Evolutionary conservation across 441 rosid genomes (phyloP), one percentile per base, ranked within the genome.

Genomic region (Populus hybrid): DNA sequence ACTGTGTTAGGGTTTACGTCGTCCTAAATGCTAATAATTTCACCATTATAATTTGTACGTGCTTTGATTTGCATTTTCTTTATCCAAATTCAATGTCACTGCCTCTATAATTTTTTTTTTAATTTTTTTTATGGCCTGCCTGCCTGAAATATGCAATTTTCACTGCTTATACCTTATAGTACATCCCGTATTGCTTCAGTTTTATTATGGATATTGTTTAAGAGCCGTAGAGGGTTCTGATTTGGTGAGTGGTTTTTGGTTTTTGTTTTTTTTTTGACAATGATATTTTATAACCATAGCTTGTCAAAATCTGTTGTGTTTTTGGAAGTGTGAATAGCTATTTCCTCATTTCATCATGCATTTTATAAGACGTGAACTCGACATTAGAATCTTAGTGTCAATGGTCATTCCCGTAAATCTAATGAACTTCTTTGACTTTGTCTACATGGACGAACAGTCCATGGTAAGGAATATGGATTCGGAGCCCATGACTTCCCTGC

Each of bases 401-500:
- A 54, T 59, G 24, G 61, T 26, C 57, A 9, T 70, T 40, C 24
- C 36, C 50, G 64, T 76, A 34, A n/a, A 18, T 21, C 28, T 73
- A 42, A 38, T 69, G 30, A 66, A 6, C 65, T 69, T 21, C 66
- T 61, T 65, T 71, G 57, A 30, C 18, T 73, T 42, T 77, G 63
- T 74, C 67, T 50, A 35, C 73, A 57, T 72, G 23, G 46, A 9
- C 75, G 46, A 78, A 79, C 92, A 91, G 97, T 92, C 74, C 92
- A 91, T 35, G 91, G 94, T 20, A 92, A 89, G 84, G 97, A 92
- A 83, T 92, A 92, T 42, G 95, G 94, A 10, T 92, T 89, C 80
- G 97, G 97, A 73, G 95, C 97, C 36, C 97, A 92, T 34, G 97
- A 92, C 67, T 92, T 87, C 84, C 89, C 95, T 7, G 82, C 89